A percentile compares a stretch with the other conserved stretches of the same genome.
Conservation (phyloP, 2,329 filamentous ascomycete species). For the Aspergillus arachidicola region DNA sequence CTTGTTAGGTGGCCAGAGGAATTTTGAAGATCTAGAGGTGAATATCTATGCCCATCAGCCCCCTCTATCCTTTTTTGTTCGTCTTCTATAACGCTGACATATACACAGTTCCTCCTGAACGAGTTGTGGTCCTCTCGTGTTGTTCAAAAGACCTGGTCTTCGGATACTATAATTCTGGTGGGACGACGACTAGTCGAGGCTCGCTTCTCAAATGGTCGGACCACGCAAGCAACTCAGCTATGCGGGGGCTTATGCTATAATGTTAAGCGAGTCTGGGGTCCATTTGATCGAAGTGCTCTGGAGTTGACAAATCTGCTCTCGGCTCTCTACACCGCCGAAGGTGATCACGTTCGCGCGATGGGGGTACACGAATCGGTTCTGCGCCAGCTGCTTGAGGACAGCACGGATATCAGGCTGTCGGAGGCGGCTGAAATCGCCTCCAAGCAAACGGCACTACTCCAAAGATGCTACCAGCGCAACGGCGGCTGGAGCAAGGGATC, state of each 20-base stretch:
- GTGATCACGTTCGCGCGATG: constrained; percentile 3
- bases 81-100: neutral
- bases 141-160: constrained; percentile 10
- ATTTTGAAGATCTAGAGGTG: constrained; percentile 6
- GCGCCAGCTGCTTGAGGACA: constrained; percentile 5
- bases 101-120: neutral
- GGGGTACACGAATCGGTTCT: constrained; percentile 1
- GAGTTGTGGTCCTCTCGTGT: constrained; percentile 4
- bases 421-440: neutral
- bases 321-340: neutral
- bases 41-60: neutral
- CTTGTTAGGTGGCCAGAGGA: constrained; percentile 2
- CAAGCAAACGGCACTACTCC: neutral
- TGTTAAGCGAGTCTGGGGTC: constrained; percentile 4
- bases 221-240: neutral
- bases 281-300: constrained; percentile 2
- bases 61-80: neutral
- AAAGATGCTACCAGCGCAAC: constrained; percentile 1
- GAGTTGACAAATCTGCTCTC: constrained; percentile 6
- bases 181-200: constrained; percentile 6
- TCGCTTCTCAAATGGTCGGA: constrained; percentile 6
- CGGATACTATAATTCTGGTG: constrained; percentile 6
- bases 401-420: neutral
- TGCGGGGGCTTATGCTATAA: constrained; percentile 8
- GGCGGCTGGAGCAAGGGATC: constrained; percentile 3